A percentile compares a stretch with the other conserved stretches of the same genome.
Conservation (phyloP, 164 flowering plant genomes). For the Stephania yunnanensis region DNA sequence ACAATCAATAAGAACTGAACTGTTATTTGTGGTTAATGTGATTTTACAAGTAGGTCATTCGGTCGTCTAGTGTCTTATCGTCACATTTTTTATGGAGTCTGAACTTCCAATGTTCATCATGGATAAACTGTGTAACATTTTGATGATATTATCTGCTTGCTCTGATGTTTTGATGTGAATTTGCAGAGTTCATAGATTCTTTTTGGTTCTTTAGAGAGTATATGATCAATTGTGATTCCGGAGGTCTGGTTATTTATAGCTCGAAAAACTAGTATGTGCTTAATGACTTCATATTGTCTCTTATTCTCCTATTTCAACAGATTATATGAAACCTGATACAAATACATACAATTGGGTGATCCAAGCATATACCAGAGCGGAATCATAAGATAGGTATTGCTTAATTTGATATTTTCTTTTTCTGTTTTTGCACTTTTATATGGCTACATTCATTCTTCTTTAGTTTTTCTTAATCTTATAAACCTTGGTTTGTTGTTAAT, state of each 20-base stretch:
- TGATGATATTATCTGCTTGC: not conserved
- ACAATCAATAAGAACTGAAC: too few species aligned
- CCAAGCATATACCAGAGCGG: conserved; percentile 96
- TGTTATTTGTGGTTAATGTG: not conserved
- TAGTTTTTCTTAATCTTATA: not conserved
- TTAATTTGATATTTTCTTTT: not conserved
- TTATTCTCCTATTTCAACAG: conserved; percentile 34
- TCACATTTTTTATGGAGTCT: not conserved
- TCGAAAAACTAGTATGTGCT: too few species aligned
- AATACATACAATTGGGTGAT: conserved; percentile 97
- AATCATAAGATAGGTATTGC: conserved; percentile 86
- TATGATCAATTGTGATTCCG: not conserved
- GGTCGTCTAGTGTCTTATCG: not conserved
- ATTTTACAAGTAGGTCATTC: not conserved
- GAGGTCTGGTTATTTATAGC: not conserved
- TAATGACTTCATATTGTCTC: not conserved
- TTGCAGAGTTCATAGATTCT: not conserved
- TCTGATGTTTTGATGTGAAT: not conserved
- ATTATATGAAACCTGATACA: conserved; percentile 88
- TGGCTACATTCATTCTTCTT: not conserved
- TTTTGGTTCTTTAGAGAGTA: not conserved
- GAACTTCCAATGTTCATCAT: not conserved
- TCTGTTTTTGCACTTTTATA: not conserved
- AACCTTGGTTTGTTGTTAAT: not conserved
- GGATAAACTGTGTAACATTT: not conserved